phyloP scores from a whole-genome alignment of 345 rosid species.

The Euphorbia tirucalli region DNA sequence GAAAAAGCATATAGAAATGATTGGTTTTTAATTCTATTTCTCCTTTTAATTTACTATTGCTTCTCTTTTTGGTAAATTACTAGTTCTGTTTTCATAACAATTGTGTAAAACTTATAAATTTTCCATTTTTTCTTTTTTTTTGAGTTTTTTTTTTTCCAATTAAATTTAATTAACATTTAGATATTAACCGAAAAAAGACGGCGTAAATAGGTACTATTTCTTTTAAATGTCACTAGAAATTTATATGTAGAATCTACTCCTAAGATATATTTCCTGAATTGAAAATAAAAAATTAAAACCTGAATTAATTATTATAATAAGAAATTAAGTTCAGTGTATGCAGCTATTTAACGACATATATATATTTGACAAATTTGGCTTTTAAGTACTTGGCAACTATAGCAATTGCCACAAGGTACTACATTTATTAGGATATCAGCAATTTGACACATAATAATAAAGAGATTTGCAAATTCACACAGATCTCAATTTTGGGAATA shows the following conservation, averaged over 20 bases:
- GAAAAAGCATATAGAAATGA: not conserved
- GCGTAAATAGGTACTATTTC: not conserved
- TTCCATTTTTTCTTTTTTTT: not conserved
- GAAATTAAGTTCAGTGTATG: too few relatives aligned
- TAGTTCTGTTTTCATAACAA: not conserved
- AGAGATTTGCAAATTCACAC: not conserved
- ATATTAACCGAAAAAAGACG: not conserved
- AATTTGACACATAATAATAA: not conserved
- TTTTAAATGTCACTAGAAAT: not conserved
- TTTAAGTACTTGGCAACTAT: not conserved
- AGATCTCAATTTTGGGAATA: not conserved
- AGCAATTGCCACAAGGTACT: not conserved
- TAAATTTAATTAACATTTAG: not conserved
- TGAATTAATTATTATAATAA: too few relatives aligned
- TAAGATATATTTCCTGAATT: constrained; percentile 11
- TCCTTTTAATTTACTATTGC: not conserved
- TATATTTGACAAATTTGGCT: not conserved
- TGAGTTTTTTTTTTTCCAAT: not conserved
- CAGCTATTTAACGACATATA: not conserved
- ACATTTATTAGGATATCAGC: not conserved
- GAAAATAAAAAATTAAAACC: not conserved
- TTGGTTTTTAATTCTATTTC: not conserved
- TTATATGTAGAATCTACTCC: not conserved
- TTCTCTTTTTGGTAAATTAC: constrained; percentile 6
- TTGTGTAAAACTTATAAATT: not conserved